Percentiles rank a stretch among this genome's conserved stretches.
Evolutionary conservation across 805 yeast genomes (phyloP).

Genomic region (Candida khao-thaluensis): DNA sequence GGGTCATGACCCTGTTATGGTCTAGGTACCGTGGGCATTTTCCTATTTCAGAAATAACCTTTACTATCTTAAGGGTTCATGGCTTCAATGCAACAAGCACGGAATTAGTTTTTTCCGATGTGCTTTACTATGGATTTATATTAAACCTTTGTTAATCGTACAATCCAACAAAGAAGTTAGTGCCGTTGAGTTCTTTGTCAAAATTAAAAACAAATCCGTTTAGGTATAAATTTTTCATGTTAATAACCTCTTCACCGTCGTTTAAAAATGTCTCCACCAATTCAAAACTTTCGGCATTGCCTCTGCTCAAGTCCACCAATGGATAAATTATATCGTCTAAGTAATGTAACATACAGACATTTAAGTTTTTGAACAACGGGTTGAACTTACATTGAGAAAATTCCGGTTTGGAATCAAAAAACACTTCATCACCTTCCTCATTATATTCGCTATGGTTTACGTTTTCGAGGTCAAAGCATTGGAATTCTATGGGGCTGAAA

Average conservation of each 20-base stretch:
- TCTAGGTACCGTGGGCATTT: too few species aligned
- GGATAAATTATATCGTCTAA: conserved; percentile 32
- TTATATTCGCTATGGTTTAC: conserved; percentile 39
- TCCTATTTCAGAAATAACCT: too few species aligned
- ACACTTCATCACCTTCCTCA: conserved; percentile 28
- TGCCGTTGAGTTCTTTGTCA: conserved; percentile 41
- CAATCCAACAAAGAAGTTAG: conserved; percentile 26
- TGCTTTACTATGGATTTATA: not conserved
- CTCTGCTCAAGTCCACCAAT: conserved; percentile 36
- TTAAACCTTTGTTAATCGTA: too few species aligned
- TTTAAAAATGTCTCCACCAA: conserved; percentile 28
- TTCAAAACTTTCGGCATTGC: conserved; percentile 38
- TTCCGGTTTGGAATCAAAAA: conserved; percentile 13
- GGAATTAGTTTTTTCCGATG: not conserved
- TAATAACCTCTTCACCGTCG: conserved; percentile 35
- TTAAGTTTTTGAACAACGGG: conserved; percentile 13
- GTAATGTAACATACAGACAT: conserved; percentile 32
- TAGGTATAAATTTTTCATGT: conserved; percentile 26
- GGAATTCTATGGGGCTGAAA: conserved; percentile 25
- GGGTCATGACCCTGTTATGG: too few species aligned
- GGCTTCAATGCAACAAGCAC: not conserved
- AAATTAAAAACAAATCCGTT: conserved; percentile 35
- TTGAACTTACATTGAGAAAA: conserved; percentile 9
- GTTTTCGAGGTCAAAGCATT: conserved; percentile 32
- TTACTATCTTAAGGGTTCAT: not conserved